A percentile compares a stretch with the other conserved stretches of the same genome.
These are phyloP conservation scores for Mycena polygramma DNA, from an alignment of 768 basidiomycete species.

Conservation along the genomic window DNA sequence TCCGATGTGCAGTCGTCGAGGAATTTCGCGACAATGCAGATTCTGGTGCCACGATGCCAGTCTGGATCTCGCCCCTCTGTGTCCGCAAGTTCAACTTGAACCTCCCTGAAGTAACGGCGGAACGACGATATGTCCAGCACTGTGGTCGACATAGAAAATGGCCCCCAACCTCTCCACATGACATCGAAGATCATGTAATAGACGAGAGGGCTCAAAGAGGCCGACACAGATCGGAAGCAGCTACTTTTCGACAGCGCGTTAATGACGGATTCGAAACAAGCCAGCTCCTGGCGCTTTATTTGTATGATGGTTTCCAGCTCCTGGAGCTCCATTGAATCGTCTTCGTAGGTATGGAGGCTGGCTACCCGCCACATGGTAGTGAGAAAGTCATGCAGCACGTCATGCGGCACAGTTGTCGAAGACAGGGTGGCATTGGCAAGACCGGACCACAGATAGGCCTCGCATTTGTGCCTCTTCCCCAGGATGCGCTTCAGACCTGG, in stretches of 20 bases:
- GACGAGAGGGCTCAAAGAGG: no score
- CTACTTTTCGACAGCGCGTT: not conserved
- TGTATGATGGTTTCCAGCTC: no score
- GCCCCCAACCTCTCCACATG: no score
- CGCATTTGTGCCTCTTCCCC: not conserved
- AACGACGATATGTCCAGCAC: no score
- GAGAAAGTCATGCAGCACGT: not conserved
- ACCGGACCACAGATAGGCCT: not conserved
- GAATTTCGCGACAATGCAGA: not conserved
- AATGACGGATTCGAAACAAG: not conserved
- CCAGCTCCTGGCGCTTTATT: no score
- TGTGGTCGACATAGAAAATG: no score
- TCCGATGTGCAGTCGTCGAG: not conserved
- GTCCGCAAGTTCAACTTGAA: no score
- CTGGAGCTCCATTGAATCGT: no score
- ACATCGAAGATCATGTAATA: no score
- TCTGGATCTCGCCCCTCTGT: not conserved
- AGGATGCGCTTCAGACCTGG: not conserved
- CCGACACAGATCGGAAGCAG: no score
- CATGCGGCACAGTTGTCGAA: no score
- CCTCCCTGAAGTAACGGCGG: no score
- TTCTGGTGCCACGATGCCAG: not conserved
- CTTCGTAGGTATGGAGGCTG: not conserved
- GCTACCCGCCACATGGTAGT: not conserved
- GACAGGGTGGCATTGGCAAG: not conserved